These are phyloP conservation scores for Neostapfia colusana DNA, from an alignment of 176 grass and related monocot genomes.

Conservation along the genomic window DNA sequence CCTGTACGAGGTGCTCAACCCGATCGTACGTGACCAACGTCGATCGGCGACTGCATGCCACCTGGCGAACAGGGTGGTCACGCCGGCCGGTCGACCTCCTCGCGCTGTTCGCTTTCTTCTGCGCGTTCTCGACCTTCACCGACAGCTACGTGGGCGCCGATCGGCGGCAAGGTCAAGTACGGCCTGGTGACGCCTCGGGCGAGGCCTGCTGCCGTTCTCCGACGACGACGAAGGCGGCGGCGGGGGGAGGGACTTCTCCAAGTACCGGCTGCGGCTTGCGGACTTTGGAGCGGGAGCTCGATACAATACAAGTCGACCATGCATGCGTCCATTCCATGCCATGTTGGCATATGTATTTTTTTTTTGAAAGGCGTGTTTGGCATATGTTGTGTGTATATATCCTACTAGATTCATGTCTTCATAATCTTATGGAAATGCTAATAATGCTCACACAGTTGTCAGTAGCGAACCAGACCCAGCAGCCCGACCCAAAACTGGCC, in stretches of 20 bases:
- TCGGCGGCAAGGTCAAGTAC: conserved; percentile 64
- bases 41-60: conserved; percentile 54
- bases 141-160: conserved; percentile 65
- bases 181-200: conserved; percentile 56
- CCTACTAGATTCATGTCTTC: too few species aligned
- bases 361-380: too few species aligned
- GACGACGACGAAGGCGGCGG: background rate
- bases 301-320: too few species aligned
- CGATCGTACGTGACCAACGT: conserved; percentile 59
- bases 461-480: too few species aligned
- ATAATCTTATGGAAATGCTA: background rate
- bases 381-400: too few species aligned
- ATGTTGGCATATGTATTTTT: too few species aligned
- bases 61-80: conserved; percentile 43
- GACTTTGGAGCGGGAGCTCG: too few species aligned
- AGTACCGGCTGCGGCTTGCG: conserved; percentile 44
- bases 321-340: too few species aligned
- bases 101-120: conserved; percentile 40
- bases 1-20: conserved; percentile 67
- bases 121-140: conserved; percentile 68
- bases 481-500: too few species aligned
- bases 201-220: conserved; percentile 51
- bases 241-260: conserved; percentile 34
- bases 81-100: conserved; percentile 49
- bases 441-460: background rate